Evolutionary conservation across 1,139 yeast genomes (phyloP).

Genomic region (Komagataea norvegica): DNA sequence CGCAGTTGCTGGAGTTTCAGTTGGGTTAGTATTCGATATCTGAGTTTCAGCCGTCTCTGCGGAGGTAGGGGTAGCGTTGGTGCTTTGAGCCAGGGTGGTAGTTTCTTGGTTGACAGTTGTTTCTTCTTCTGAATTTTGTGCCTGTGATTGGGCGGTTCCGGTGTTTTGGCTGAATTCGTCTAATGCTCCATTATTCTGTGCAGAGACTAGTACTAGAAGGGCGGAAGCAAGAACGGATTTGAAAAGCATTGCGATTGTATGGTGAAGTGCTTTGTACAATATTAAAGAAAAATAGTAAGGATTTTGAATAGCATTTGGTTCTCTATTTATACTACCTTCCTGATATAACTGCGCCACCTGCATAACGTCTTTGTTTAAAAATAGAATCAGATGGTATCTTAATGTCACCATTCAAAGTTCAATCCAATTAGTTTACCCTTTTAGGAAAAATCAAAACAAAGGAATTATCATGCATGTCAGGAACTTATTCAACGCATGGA

Average conservation of each 20-base stretch:
- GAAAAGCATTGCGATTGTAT: conserved; percentile 1
- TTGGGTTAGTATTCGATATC: neutral
- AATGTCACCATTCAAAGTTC: no score
- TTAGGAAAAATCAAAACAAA: conserved; percentile 11
- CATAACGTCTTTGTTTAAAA: conserved; percentile 1
- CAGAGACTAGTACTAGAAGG: conserved; percentile 5
- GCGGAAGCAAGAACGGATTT: conserved; percentile 5
- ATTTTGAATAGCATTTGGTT: no score
- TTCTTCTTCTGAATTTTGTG: no score
- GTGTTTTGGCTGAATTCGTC: conserved; percentile 1
- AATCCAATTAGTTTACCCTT: conserved; percentile 3
- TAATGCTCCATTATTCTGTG: conserved; percentile 10
- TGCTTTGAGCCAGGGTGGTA: neutral
- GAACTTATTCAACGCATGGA: no score
- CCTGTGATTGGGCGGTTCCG: neutral
- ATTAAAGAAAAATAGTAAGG: no score
- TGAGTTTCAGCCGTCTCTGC: neutral
- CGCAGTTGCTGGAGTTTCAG: neutral
- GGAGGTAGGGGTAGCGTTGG: no score
- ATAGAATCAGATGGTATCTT: no score
- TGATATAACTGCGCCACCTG: no score
- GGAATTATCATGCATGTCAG: no score
- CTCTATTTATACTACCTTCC: no score
- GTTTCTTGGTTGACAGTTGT: no score
- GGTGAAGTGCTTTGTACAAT: no score